Evolutionary conservation across 768 basidiomycete species (phyloP).

Genomic region (Mycena vitilis): DNA sequence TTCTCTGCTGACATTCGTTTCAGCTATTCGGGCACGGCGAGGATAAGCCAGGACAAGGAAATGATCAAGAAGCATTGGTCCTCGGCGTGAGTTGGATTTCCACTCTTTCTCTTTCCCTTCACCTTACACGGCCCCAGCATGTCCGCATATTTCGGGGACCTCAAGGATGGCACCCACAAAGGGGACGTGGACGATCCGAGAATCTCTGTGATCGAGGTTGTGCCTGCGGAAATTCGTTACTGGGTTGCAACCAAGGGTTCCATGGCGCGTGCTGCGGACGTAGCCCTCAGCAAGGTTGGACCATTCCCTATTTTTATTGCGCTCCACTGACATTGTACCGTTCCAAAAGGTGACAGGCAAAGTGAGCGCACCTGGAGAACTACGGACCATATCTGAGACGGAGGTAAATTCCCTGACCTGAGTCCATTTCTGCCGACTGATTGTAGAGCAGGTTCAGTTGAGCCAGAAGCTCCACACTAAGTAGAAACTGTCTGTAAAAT

Average conservation of each 20-base stretch:
- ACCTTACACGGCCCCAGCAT: conserved; percentile 51
- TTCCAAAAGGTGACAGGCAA: conserved; percentile 70
- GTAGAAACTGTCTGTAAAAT: conserved; percentile 11
- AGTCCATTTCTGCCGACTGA: background rate
- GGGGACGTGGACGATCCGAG: conserved; percentile 86
- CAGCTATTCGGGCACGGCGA: conserved; percentile 80
- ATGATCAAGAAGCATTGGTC: conserved; percentile 76
- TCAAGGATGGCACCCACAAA: conserved; percentile 86
- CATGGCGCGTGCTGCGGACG: conserved; percentile 69
- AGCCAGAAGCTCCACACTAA: conserved; percentile 43
- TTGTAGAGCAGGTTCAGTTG: conserved; percentile 54
- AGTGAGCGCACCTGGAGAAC: conserved; percentile 76
- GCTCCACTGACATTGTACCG: conserved; percentile 48
- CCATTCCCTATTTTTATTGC: too few species aligned
- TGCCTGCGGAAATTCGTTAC: conserved; percentile 85
- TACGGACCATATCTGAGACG: conserved; percentile 76
- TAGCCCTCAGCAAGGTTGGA: conserved; percentile 60
- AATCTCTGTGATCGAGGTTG: conserved; percentile 80
- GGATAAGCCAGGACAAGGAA: conserved; percentile 69
- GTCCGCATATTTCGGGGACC: conserved; percentile 86
- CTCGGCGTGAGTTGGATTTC: conserved; percentile 51
- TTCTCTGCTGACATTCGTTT: conserved; percentile 1
- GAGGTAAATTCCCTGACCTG: conserved; percentile 64
- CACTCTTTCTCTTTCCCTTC: background rate
- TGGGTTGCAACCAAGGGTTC: conserved; percentile 75